Percentiles rank a stretch among this genome's conserved stretches.
These are phyloP conservation scores for Helotiales sp. DNA, from an alignment of 2,329 filamentous ascomycete genomes.

Conservation along the genomic window DNA sequence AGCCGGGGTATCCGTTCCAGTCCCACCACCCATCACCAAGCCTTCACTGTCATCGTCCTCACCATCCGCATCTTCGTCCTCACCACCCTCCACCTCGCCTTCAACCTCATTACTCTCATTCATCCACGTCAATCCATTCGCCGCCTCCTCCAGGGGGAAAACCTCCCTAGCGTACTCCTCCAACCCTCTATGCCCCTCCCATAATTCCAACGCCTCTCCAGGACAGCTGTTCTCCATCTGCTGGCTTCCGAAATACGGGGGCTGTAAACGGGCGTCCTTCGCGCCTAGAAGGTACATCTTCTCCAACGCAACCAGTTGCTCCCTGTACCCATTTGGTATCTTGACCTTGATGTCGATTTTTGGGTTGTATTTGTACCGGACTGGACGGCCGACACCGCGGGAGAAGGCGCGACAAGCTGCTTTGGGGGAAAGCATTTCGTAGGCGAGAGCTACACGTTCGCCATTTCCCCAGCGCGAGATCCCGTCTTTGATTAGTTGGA, in stretches of 20 bases:
- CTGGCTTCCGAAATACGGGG: conserved; percentile 65
- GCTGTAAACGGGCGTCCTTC: conserved; percentile 56
- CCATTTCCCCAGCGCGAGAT: conserved; percentile 77
- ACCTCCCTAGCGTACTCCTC: conserved; percentile 96
- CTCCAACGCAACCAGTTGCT: conserved; percentile 77
- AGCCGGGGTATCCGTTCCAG: conserved; percentile 37
- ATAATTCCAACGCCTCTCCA: conserved; percentile 76
- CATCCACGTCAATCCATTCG: conserved; percentile 96
- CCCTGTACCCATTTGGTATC: conserved; percentile 85
- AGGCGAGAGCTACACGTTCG: conserved; percentile 82
- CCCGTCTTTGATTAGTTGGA: conserved; percentile 96
- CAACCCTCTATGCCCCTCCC: conserved; percentile 88
- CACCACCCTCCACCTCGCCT: conserved; percentile 33
- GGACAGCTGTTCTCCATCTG: conserved; percentile 69
- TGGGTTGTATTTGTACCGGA: conserved; percentile 72
- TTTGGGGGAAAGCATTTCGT: conserved; percentile 82
- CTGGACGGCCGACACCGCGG: conserved; percentile 76
- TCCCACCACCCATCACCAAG: conserved; percentile 38
- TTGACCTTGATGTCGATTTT: conserved; percentile 85
- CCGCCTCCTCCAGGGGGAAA: conserved; percentile 91
- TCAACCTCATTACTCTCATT: conserved; percentile 43
- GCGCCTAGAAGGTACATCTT: conserved; percentile 57
- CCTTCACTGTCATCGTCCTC: conserved; percentile 55
- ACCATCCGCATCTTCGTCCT: conserved; percentile 49
- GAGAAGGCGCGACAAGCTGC: conserved; percentile 84